Evolutionary conservation across 169 alveolate genomes (phyloP).

Genomic region (Hammondia hammondi): DNA sequence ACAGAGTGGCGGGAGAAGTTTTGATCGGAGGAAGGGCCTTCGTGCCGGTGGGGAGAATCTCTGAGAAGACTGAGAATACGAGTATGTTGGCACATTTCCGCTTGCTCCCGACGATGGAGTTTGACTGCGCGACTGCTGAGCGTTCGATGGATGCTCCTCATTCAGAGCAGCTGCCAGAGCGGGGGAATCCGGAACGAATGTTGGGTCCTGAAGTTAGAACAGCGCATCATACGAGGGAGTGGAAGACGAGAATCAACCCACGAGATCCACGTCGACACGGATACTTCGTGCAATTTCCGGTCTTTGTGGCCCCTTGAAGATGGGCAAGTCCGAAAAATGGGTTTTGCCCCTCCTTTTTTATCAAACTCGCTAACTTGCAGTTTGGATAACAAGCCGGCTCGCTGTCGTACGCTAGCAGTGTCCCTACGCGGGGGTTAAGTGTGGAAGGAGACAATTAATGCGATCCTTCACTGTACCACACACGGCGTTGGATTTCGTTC

Average conservation of each 20-base stretch:
- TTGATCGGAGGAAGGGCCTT: background rate
- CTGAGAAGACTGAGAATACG: background rate
- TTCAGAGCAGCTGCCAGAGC: constrained; percentile 20
- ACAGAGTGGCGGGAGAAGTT: constrained; percentile 6
- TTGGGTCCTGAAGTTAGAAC: background rate
- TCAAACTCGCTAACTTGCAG: too few relatives aligned
- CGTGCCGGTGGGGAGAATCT: constrained; percentile 7
- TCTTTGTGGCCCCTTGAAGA: too few relatives aligned
- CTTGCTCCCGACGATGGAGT: background rate
- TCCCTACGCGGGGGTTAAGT: too few relatives aligned
- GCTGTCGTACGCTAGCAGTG: too few relatives aligned
- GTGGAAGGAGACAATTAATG: too few relatives aligned
- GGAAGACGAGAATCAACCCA: background rate
- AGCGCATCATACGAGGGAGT: background rate
- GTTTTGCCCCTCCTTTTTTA: too few relatives aligned
- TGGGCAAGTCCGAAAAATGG: too few relatives aligned
- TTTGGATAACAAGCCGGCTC: too few relatives aligned
- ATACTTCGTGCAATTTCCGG: too few relatives aligned
- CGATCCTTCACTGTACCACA: too few relatives aligned
- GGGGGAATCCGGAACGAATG: constrained; percentile 3
- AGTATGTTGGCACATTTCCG: constrained; percentile 1
- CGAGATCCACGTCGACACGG: too few relatives aligned
- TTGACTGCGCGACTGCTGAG: background rate
- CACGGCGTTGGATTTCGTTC: too few relatives aligned
- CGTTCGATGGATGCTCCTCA: background rate